These are phyloP conservation scores for Alternaria consortialis DNA, from an alignment of 2,329 filamentous ascomycete genomes.

Conservation along the genomic window DNA sequence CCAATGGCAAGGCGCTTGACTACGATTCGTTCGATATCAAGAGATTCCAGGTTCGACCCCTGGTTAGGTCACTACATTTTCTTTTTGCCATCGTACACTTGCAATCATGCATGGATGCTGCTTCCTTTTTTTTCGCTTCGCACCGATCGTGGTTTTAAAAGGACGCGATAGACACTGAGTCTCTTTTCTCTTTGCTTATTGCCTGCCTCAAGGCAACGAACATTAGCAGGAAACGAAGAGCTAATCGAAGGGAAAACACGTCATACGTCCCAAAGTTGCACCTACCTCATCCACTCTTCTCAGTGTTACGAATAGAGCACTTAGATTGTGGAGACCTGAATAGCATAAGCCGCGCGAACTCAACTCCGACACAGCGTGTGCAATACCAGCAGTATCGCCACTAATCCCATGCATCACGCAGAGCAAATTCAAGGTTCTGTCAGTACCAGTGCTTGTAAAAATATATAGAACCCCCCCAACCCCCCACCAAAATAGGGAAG, in stretches of 20 bases:
- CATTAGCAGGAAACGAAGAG: not conserved
- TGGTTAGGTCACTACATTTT: slow-evolving; percentile 27
- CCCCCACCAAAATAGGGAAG: too few species aligned
- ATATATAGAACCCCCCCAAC: too few species aligned
- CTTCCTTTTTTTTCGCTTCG: not conserved
- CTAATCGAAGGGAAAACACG: not conserved
- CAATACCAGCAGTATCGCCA: not conserved
- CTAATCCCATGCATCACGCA: not conserved
- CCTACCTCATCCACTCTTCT: not conserved
- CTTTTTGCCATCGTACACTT: not conserved
- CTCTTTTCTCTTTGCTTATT: not conserved
- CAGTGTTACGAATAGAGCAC: not conserved
- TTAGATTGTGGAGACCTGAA: not conserved
- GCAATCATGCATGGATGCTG: not conserved
- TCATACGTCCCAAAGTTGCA: not conserved
- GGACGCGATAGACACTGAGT: not conserved
- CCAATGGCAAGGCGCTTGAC: slow-evolving; percentile 67
- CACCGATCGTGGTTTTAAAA: not conserved
- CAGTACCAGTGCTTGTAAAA: not conserved
- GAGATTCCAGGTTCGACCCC: slow-evolving; percentile 44
- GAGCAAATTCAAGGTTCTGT: not conserved
- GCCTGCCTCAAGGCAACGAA: not conserved
- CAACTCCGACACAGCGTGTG: not conserved
- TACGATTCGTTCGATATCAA: slow-evolving; percentile 54
- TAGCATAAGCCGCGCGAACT: not conserved